These are phyloP conservation scores for Rhododendron williamsianum DNA, from an alignment of 148 eudicot species.

Conservation along the genomic window DNA sequence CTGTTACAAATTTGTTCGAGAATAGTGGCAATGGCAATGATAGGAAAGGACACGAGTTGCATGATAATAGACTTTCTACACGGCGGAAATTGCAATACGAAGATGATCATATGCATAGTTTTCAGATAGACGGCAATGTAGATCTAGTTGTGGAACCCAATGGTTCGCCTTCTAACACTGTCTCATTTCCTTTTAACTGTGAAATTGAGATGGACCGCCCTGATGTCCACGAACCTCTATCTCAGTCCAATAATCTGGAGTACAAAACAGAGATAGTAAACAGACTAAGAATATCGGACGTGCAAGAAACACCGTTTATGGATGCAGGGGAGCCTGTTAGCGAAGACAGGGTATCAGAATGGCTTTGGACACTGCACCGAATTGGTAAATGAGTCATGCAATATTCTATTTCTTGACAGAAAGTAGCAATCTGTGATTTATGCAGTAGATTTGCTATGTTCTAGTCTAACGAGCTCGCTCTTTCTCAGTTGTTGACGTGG, in stretches of 20 bases:
- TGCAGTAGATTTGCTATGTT: slow-evolving; percentile 9
- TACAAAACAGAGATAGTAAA: slow-evolving; percentile 48
- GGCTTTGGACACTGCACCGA: slow-evolving; percentile 97
- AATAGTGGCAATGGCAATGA: slow-evolving; percentile 36
- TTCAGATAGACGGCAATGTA: slow-evolving; percentile 60
- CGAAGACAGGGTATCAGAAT: slow-evolving; percentile 82
- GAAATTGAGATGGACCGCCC: slow-evolving; percentile 38
- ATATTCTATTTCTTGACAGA: not conserved
- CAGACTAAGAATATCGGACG: slow-evolving; percentile 61
- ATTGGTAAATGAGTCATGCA: slow-evolving; percentile 46
- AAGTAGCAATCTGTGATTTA: not conserved
- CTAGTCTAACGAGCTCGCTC: slow-evolving; percentile 15
- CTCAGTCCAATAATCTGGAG: slow-evolving; percentile 36
- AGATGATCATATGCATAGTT: slow-evolving; percentile 64
- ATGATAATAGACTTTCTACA: slow-evolving; percentile 35
- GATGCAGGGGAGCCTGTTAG: slow-evolving; percentile 35
- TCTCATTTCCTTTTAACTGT: slow-evolving; percentile 32
- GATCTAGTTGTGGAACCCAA: slow-evolving; percentile 71
- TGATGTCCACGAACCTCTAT: slow-evolving; percentile 26
- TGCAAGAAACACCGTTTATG: slow-evolving; percentile 43
- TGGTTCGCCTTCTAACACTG: slow-evolving; percentile 32
- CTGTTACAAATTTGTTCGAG: slow-evolving; percentile 77
- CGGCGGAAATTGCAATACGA: slow-evolving; percentile 34
- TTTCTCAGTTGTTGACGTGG: slow-evolving; percentile 91
- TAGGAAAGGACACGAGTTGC: slow-evolving; percentile 35